phyloP scores from a whole-genome alignment of 768 basidiomycete species.

The Coprinellus micaceus region DNA sequence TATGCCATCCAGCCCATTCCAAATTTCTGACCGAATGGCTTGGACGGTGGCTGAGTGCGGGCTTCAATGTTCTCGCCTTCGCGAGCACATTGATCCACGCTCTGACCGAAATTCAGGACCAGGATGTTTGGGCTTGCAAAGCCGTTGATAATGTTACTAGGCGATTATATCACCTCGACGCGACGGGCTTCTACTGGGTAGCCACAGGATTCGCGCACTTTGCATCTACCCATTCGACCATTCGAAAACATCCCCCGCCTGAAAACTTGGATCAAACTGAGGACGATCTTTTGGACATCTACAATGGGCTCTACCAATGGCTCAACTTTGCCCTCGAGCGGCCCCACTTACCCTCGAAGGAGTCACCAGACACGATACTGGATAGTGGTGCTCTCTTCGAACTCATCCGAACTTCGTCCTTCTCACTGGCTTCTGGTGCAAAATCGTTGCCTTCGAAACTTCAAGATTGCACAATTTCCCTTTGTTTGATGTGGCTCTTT shows the following conservation, averaged over 20 bases:
- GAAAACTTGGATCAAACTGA: background rate
- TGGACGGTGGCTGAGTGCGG: constrained; percentile 33
- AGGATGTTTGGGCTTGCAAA: constrained; percentile 12
- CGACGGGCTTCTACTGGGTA: background rate
- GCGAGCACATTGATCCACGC: constrained; percentile 26
- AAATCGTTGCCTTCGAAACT: background rate
- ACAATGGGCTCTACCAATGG: constrained; percentile 7
- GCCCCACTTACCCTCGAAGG: background rate
- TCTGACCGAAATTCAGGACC: constrained; percentile 18
- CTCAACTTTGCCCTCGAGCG: background rate
- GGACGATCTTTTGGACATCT: background rate
- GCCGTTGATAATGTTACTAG: constrained; percentile 10
- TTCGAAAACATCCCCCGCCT: background rate
- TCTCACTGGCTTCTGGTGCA: background rate
- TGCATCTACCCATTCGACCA: background rate
- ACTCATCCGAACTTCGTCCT: background rate
- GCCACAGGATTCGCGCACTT: background rate
- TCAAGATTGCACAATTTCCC: background rate
- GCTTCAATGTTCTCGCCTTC: constrained; percentile 27
- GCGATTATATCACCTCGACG: constrained; percentile 7
- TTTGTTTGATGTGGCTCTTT: background rate
- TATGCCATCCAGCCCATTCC: constrained; percentile 43
- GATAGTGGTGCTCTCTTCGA: background rate
- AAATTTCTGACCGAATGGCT: constrained; percentile 45
- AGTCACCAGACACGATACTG: background rate